Evolutionary conservation across 2,329 filamentous ascomycete genomes (phyloP).

Genomic region (Pseudogymnoascus sp.): DNA sequence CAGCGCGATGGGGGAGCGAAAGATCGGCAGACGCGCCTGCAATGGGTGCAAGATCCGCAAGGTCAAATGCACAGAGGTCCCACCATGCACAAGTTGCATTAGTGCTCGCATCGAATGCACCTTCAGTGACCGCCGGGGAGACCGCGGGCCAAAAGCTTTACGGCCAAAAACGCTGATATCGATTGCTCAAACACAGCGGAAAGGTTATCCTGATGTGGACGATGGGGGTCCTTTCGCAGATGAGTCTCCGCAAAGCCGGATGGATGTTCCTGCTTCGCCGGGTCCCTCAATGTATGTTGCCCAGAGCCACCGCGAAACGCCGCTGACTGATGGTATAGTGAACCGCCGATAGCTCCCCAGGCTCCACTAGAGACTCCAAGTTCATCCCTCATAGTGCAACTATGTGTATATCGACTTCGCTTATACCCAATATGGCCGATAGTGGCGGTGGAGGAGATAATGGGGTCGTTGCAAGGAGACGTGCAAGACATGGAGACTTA

Average conservation of each 20-base stretch:
- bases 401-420: slow-evolving; percentile 36
- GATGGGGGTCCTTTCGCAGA: not conserved
- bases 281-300: not conserved
- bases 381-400: slow-evolving; percentile 17
- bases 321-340: not conserved
- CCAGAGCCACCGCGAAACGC: not conserved
- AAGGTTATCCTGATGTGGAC: not conserved
- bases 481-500: slow-evolving; percentile 30
- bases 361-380: slow-evolving; percentile 13
- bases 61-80: slow-evolving; percentile 41
- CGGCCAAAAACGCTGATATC: slow-evolving; percentile 38
- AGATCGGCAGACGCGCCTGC: slow-evolving; percentile 36
- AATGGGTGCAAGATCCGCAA: slow-evolving; percentile 48
- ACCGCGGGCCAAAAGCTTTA: slow-evolving; percentile 40
- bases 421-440: slow-evolving; percentile 48
- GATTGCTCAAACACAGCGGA: slow-evolving; percentile 31
- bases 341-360: not conserved
- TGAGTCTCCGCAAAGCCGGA: not conserved
- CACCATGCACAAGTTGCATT: slow-evolving; percentile 40
- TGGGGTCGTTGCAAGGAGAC: slow-evolving; percentile 31
- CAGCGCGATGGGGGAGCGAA: slow-evolving; percentile 12
- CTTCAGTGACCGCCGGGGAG: slow-evolving; percentile 39
- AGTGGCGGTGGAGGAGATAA: slow-evolving; percentile 38
- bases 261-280: not conserved
- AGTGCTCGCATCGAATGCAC: slow-evolving; percentile 42